Base-by-base conservation (phyloP, 2,329 filamentous ascomycete genomes). In the Alternaria arbusti region DNA sequence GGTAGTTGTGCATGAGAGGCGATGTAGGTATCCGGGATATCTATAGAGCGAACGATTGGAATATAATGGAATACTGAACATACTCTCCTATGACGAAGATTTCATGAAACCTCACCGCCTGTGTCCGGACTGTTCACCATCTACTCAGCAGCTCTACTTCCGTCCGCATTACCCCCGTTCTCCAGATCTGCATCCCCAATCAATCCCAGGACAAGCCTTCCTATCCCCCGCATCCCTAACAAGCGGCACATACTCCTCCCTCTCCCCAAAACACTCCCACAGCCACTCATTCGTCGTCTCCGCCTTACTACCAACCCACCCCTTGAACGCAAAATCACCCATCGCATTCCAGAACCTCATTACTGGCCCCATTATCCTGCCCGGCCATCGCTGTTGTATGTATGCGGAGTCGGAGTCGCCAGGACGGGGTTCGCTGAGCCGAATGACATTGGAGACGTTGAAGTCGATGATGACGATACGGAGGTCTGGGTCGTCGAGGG, bases 391-490 rank as follows among this genome's bases (percentile, higher is more conserved):
- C 13, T 57, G 12, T 10, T 44, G n/a, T n/a, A 61, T 13, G 22
- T 9, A 25, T n/a, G 10, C 15, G 10, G n/a, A 46, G 4, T 28
- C 13, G 2, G 9, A 15, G 25, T 57, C 10, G n/a, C 45, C 12
- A 11, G 15, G 22, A 17, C 17, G n/a, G 13, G 22, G 17, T 12
- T 23, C 10, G 47, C 32, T 22, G n/a, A 50, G 28, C 11, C 45
- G 45, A 3, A 40, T 20, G 1, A 61, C 15, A 3, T 45, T 50
- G 4, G 58, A 54, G 4, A 56, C 44, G 26, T 61, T 61, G 52
- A 61, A 61, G 25, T 61, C 52, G 15, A 61, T 57, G 17, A 61
- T 56, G 32, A 49, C 30, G 8, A 61, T 13, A 2, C 25, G 30
- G 4, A 20, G 17, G 26, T 26, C 13, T 28, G 51, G 9, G 12